Percentiles rank a stretch among this genome's conserved stretches.
Evolutionary conservation across 257 asterid genomes (phyloP).

Genomic region (Rhazya stricta): DNA sequence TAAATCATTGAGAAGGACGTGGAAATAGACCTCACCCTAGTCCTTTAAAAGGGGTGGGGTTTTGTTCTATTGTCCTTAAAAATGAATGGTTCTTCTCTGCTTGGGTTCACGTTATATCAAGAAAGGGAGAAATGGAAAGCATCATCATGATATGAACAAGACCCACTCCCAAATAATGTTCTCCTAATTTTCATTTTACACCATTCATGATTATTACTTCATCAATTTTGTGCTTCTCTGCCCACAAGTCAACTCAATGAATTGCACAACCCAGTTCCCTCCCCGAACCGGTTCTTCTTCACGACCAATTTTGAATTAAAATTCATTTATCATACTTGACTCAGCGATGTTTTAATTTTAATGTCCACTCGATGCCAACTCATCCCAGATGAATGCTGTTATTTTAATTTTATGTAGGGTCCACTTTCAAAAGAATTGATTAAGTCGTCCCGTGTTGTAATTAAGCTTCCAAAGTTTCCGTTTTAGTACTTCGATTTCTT

Average conservation of each 20-base stretch:
- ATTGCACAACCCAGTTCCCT: too few species aligned
- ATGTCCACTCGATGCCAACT: too few species aligned
- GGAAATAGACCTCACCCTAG: slow-evolving; percentile 5
- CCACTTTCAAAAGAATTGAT: slow-evolving; percentile 1
- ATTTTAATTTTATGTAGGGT: slow-evolving; percentile 17
- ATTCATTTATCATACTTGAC: too few species aligned
- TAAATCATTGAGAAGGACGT: not conserved
- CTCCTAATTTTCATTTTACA: slow-evolving; percentile 9
- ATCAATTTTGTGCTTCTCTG: slow-evolving; percentile 9
- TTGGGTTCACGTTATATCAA: slow-evolving; percentile 15
- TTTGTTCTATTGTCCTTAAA: not conserved
- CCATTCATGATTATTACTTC: slow-evolving; percentile 11
- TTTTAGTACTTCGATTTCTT: not conserved
- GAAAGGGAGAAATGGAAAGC: slow-evolving; percentile 12
- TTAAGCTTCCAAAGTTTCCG: not conserved
- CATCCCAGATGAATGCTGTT: slow-evolving; percentile 15
- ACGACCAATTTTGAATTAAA: too few species aligned
- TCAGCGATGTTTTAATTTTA: too few species aligned
- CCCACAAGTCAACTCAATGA: slow-evolving; percentile 8
- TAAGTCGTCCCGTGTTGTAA: not conserved
- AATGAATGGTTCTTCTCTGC: slow-evolving; percentile 1
- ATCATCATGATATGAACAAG: slow-evolving; percentile 10
- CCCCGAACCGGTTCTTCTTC: too few species aligned
- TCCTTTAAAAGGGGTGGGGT: not conserved
- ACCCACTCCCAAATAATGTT: slow-evolving; percentile 3